Evolutionary conservation across 192 early-diverging fungal genomes (phyloP).

Genomic region (Coemansia sp.): DNA sequence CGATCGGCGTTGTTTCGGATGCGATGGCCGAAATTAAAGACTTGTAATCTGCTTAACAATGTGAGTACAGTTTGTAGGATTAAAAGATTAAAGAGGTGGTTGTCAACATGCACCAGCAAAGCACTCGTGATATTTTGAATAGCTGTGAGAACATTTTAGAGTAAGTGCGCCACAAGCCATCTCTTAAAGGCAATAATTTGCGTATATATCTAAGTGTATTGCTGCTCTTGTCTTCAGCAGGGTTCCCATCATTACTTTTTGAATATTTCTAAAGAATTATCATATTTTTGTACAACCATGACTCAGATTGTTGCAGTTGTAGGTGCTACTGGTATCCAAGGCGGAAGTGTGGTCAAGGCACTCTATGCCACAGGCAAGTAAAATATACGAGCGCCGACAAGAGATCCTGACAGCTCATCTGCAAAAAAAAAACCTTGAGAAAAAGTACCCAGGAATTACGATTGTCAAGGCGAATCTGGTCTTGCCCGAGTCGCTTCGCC

Average conservation of each 20-base stretch:
- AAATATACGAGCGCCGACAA: background rate
- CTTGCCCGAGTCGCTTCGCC: background rate
- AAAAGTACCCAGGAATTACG: background rate
- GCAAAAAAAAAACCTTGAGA: background rate
- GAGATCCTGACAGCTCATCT: background rate
- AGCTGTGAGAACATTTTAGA: too few relatives aligned
- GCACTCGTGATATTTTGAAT: too few relatives aligned
- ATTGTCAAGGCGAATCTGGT: background rate
- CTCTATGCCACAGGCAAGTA: background rate
- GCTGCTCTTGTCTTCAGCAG: too few relatives aligned
- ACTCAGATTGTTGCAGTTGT: background rate
- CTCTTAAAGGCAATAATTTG: too few relatives aligned
- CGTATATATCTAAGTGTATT: too few relatives aligned
- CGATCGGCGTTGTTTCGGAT: too few relatives aligned
- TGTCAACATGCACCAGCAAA: too few relatives aligned
- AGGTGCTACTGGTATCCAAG: background rate
- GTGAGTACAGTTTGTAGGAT: too few relatives aligned
- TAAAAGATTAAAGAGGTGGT: too few relatives aligned
- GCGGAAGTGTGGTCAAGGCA: slow-evolving; percentile 1
- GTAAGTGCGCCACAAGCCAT: too few relatives aligned
- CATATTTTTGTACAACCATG: background rate
- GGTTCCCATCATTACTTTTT: background rate
- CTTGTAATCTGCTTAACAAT: too few relatives aligned
- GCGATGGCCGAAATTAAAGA: too few relatives aligned
- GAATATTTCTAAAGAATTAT: background rate